Conservation (phyloP, 169 alveolate species). For the Plasmodium relictum region DNA sequence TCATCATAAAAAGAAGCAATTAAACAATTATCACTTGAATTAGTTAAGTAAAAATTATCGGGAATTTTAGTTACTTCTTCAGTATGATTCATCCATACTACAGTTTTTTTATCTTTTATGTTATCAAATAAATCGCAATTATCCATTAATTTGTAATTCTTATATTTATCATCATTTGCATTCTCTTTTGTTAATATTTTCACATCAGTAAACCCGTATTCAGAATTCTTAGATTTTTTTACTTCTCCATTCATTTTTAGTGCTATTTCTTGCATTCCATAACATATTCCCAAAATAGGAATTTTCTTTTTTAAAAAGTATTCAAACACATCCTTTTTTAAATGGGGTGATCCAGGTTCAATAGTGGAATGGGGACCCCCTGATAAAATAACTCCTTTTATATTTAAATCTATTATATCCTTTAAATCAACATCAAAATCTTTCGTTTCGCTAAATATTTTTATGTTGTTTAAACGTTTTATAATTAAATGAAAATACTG, state of each 20-base stretch:
- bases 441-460: conserved; percentile 81
- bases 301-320: conserved; percentile 72
- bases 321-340: conserved; percentile 77
- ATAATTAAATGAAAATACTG: conserved; percentile 83
- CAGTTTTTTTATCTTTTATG: conserved; percentile 33
- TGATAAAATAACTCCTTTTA: conserved; percentile 83
- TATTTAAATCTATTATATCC: conserved; percentile 53
- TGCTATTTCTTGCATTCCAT: conserved; percentile 84
- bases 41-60: conserved; percentile 76
- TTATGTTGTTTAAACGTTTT: conserved; percentile 79
- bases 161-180: conserved; percentile 41
- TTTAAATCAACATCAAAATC: conserved; percentile 79
- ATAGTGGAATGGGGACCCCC: conserved; percentile 84
- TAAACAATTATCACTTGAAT: conserved; percentile 76
- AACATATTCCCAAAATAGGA: conserved; percentile 83
- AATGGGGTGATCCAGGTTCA: conserved; percentile 77
- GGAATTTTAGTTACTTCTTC: conserved; percentile 80
- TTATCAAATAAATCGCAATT: conserved; percentile 73
- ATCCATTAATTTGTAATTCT: conserved; percentile 26
- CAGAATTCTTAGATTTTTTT: conserved; percentile 66
- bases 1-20: conserved; percentile 77
- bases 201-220: conserved; percentile 77
- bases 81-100: conserved; percentile 79
- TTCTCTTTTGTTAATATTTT: conserved; percentile 61
- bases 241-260: conserved; percentile 80